Evolutionary conservation across 108 stramenopile genomes (phyloP), one percentile per base, ranked within the genome.

Genomic region (Chaetoceros muelleri): DNA sequence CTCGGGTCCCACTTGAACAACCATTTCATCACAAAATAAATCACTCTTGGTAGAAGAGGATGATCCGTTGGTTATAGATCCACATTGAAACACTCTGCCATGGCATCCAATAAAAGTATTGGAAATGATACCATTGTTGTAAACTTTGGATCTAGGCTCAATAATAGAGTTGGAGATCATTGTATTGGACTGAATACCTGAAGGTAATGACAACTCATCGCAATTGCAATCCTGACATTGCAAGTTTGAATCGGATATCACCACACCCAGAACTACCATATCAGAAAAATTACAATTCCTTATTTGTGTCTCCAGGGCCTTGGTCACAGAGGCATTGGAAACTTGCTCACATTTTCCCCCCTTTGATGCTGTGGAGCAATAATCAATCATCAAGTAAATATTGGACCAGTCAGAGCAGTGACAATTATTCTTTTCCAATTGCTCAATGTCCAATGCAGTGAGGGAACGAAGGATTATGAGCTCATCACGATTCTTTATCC

Each of bases 1-100:
- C 66, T 90, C 89, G 18, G 89, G 77, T 19, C 89, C 89, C 16
- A 90, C 69, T 19, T 79, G 49, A 29, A 90, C 62, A n/a, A 58
- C 60, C 58, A 89, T 55, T 18, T 45, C 18, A 20, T 53, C 27
- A 1, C 45, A 8, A 28, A 44, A 24, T 18, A 13, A 31, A 30
- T 51, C 20, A n/a, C 51, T 28, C 44, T 46, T 23, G 44, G 65
- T 28, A 1, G 61, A 63, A n/a, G n/a, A n/a, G 34, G 5, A 5
- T 5, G 34, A 40, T 13, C 5, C 13, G 26, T 65, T 71, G 0
- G 69, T 28, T 10, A 90, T 48, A 8, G 73, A 34, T 18, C 89
- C 85, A 60, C 80, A 81, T 26, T 80, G 67, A 25, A 85, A 29
- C 23, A 90, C 40, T n/a, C 66, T 53, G 1, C 79, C 75, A 53